These are phyloP conservation scores for Backusella tarrabulga DNA, from an alignment of 192 early-diverging fungal genomes.

Conservation along the genomic window DNA sequence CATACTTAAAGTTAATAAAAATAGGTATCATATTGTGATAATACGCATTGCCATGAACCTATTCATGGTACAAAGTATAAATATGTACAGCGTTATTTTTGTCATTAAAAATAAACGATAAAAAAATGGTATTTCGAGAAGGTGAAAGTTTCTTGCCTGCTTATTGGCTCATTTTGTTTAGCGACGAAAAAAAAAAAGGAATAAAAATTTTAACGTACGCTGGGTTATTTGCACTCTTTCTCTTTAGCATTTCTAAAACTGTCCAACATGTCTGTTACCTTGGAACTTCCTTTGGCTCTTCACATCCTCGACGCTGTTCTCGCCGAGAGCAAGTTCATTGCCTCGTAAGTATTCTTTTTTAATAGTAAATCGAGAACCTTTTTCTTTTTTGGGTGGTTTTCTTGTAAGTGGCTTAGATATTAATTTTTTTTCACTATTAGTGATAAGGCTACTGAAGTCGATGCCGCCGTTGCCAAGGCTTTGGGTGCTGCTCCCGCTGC, in stretches of 20 bases:
- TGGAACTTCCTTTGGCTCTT: constrained; percentile 37
- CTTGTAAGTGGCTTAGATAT: constrained; percentile 4
- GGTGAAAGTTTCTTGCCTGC: not conserved
- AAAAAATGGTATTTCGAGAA: not conserved
- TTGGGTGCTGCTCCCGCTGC: constrained; percentile 35
- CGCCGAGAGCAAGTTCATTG: constrained; percentile 34
- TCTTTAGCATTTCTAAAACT: constrained; percentile 18
- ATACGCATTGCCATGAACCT: not conserved
- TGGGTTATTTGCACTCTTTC: constrained; percentile 14
- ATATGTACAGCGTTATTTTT: not conserved
- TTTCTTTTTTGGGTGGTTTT: not conserved
- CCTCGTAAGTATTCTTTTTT: constrained; percentile 20
- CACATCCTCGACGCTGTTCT: constrained; percentile 39
- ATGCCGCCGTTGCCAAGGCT: constrained; percentile 34
- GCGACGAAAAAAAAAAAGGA: constrained; percentile 1
- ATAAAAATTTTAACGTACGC: constrained; percentile 15
- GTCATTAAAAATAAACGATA: not conserved
- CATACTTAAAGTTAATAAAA: not conserved
- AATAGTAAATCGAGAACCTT: not conserved
- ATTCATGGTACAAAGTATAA: not conserved
- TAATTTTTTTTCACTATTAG: constrained; percentile 6
- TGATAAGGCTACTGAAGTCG: constrained; percentile 23
- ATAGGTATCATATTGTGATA: not conserved
- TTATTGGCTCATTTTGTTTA: not conserved
- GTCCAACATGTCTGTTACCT: constrained; percentile 35